Conservation (phyloP, 371 early-diverging fungal species). For the Mycotypha africana region DNA sequence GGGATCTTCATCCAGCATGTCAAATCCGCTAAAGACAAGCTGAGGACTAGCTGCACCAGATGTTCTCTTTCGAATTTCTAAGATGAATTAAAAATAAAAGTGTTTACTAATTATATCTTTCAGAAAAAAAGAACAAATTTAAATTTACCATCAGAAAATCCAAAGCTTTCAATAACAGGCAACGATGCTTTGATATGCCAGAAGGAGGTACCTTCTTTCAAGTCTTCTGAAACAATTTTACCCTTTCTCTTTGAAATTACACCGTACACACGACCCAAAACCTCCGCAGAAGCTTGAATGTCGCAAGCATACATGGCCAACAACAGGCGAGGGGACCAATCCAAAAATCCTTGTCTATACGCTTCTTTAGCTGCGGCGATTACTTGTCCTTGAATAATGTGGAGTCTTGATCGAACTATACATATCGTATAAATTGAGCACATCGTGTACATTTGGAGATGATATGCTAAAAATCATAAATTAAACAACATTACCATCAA, state of each 20-base stretch:
- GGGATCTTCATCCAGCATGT: conserved; percentile 89
- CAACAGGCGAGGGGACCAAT: conserved; percentile 91
- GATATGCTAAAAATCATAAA: not conserved
- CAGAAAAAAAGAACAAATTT: not conserved
- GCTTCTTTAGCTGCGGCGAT: conserved; percentile 86
- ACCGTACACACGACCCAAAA: conserved; percentile 93
- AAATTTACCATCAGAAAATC: conserved; percentile 87
- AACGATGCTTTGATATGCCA: conserved; percentile 87
- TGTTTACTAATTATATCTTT: not conserved
- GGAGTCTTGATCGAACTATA: conserved; percentile 48
- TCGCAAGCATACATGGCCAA: conserved; percentile 96
- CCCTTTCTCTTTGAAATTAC: conserved; percentile 88
- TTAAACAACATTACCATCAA: conserved; percentile 24
- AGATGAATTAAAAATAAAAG: not conserved
- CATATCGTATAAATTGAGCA: not conserved
- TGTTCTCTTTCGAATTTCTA: conserved; percentile 89
- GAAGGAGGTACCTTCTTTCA: conserved; percentile 94
- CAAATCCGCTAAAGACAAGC: conserved; percentile 89
- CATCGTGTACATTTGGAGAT: no score
- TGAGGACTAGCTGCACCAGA: conserved; percentile 95
- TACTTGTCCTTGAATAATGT: conserved; percentile 75
- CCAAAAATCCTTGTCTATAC: conserved; percentile 77
- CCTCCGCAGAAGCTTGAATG: conserved; percentile 91
- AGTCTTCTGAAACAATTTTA: conserved; percentile 84
- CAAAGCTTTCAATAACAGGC: conserved; percentile 99